phyloP scores from a whole-genome alignment of 306 rosid genomes.

The Cucurbita pepo region DNA sequence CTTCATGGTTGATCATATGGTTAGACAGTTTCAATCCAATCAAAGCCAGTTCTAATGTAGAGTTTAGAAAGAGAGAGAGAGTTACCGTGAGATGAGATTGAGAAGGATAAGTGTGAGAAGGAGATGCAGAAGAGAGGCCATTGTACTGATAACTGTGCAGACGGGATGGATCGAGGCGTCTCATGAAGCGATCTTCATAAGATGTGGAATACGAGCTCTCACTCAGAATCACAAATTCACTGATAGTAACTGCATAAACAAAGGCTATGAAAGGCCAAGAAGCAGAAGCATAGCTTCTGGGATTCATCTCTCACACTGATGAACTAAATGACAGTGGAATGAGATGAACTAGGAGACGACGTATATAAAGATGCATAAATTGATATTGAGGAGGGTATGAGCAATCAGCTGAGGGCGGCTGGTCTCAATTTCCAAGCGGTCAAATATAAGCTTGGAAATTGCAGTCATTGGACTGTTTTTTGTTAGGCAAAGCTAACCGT shows the following conservation, averaged over 20 bases:
- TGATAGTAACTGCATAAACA: background rate
- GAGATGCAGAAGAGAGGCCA: background rate
- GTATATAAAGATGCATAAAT: background rate
- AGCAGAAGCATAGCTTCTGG: background rate
- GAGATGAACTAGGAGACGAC: background rate
- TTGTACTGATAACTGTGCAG: background rate
- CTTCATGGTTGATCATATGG: background rate
- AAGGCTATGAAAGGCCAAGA: background rate
- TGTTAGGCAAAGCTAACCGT: background rate
- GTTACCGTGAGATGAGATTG: background rate
- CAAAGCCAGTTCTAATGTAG: background rate
- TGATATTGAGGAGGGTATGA: background rate
- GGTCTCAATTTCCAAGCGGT: background rate
- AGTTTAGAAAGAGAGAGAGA: background rate
- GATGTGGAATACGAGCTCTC: constrained; percentile 15
- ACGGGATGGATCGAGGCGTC: background rate
- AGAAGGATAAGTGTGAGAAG: background rate
- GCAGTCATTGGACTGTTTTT: background rate
- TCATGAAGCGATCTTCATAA: background rate
- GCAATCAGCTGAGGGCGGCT: background rate
- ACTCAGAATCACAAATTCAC: background rate
- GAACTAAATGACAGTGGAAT: background rate
- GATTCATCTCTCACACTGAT: background rate
- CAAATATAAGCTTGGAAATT: background rate
- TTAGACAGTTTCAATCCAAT: background rate